Evolutionary conservation across 1,284 basidiomycete genomes (phyloP), one percentile per base, ranked within the genome.

Genomic region (Cronartium quercuum): DNA sequence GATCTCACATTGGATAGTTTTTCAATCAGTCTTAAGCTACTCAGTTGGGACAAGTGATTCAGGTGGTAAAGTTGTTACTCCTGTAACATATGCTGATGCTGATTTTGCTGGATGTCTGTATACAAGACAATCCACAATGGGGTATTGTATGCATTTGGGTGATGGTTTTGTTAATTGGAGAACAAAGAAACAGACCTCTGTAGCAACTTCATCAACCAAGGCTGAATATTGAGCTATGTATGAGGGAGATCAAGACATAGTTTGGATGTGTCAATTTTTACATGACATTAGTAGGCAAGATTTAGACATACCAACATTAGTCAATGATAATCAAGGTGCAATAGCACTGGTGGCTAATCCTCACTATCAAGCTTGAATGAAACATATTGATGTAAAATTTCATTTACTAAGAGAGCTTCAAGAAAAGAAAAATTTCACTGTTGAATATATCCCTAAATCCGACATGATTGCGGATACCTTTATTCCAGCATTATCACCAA

Each of bases 351-450:
- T 55, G 6, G 24, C 15, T 1, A 68, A 60, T 40, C 34, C 29
- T 3, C 6, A 57, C 4, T 58, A 3, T 13, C 29, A 68, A 40
- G 7, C 29, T 40, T 9, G 44, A 3, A 58, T n/a, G 6, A 57
- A 68, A 41, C 55, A 68, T 40, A 40, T 68, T 37, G 55, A 68
- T 2, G 18, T 68, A 1, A 68, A 38, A 12, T 68, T 37, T 55
- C 55, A 60, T 21, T 68, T 7, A n/a, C n/a, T 44, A 3, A n/a
- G 29, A 37, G 44, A 42, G n/a, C 15, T 15, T 3, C 6, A 15
- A 47, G 42, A 65, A 42, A 6, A 41, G 35, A 29, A 24, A 1
- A 12, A 5, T 10, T 15, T 65, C 24, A n/a, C 38, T 2, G 4
- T 66, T 29, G 5, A 13, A 40, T 67, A 47, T 51, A 35, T 67